A percentile compares a stretch with the other conserved stretches of the same genome.
These are phyloP conservation scores for Aspergillus neotritici DNA, from an alignment of 2,329 filamentous ascomycete genomes.

Conservation along the genomic window DNA sequence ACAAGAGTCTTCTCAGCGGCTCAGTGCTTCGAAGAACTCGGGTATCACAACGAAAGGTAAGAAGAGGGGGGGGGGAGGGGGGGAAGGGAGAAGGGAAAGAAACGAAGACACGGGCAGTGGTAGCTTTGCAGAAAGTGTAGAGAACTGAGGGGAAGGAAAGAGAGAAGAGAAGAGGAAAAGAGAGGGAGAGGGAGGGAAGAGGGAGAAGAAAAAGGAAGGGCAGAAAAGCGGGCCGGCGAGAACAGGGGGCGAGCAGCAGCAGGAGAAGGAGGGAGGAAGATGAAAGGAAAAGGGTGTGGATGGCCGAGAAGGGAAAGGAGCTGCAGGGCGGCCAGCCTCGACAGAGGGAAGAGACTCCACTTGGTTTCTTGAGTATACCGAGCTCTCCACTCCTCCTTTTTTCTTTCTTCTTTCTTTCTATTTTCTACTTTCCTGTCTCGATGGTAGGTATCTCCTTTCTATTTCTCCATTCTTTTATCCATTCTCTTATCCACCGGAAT, in stretches of 20 bases:
- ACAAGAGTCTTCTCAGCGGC: slow-evolving; percentile 26
- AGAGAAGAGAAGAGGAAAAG: slow-evolving; percentile 16
- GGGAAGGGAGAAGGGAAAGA: slow-evolving; percentile 15
- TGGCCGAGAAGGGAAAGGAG: slow-evolving; percentile 18
- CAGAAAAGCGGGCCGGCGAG: slow-evolving; percentile 22
- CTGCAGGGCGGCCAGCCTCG: slow-evolving; percentile 20
- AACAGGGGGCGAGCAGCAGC: slow-evolving; percentile 21
- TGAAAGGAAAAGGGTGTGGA: slow-evolving; percentile 14
- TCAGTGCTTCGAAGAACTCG: slow-evolving; percentile 34
- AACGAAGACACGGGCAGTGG: slow-evolving; percentile 16
- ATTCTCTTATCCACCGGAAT: too few relatives aligned
- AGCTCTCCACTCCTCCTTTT: not conserved
- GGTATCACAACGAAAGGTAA: slow-evolving; percentile 33
- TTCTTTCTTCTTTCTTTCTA: not conserved
- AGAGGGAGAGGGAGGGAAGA: slow-evolving; percentile 21
- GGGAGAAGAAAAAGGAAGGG: slow-evolving; percentile 20
- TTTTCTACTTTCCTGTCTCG: too few relatives aligned
- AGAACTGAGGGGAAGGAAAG: slow-evolving; percentile 16
- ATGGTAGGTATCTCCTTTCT: too few relatives aligned
- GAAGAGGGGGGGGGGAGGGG: slow-evolving; percentile 11
- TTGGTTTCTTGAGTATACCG: slow-evolving; percentile 1
- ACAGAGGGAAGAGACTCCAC: slow-evolving; percentile 7
- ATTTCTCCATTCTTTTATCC: too few relatives aligned
- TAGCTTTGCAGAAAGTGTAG: slow-evolving; percentile 19
- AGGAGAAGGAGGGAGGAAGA: slow-evolving; percentile 14